Conservation (phyloP, 768 basidiomycete genomes). For the Panaeolus papilionaceus region DNA sequence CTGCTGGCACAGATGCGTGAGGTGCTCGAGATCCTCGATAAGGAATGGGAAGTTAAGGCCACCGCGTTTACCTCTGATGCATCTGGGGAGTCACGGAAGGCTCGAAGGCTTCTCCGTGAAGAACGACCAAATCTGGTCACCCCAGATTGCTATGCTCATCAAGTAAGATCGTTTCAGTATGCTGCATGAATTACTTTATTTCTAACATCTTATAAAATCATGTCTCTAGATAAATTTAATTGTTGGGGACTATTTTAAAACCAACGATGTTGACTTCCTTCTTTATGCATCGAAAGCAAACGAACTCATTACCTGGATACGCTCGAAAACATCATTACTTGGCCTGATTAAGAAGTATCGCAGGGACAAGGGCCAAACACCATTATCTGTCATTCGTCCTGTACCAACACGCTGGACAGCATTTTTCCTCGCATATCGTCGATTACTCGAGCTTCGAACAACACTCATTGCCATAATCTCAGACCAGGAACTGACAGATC, state of each 20-base stretch:
- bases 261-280: constrained; percentile 22
- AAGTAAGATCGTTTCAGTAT: constrained; percentile 40
- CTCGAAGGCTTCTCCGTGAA: constrained; percentile 23
- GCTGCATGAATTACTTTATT: not conserved
- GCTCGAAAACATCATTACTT: constrained; percentile 40
- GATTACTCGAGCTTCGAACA: constrained; percentile 31
- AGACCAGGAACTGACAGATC: constrained; percentile 15
- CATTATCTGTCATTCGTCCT: constrained; percentile 37
- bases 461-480: constrained; percentile 20
- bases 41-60: not conserved
- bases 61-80: constrained; percentile 43
- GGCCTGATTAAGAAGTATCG: constrained; percentile 35
- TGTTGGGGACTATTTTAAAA: constrained; percentile 45
- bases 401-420: constrained; percentile 41
- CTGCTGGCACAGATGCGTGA: not conserved
- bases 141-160: constrained; percentile 44
- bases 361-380: not conserved
- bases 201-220: constrained; percentile 9
- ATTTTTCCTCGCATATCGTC: constrained; percentile 32
- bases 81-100: constrained; percentile 40
- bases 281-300: constrained; percentile 30
- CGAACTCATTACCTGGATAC: constrained; percentile 47
- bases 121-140: constrained; percentile 34
- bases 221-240: constrained; percentile 43
- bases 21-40: not conserved